Conservation (phyloP, 73 alveolate species). For the Paramecium primaurelia region DNA sequence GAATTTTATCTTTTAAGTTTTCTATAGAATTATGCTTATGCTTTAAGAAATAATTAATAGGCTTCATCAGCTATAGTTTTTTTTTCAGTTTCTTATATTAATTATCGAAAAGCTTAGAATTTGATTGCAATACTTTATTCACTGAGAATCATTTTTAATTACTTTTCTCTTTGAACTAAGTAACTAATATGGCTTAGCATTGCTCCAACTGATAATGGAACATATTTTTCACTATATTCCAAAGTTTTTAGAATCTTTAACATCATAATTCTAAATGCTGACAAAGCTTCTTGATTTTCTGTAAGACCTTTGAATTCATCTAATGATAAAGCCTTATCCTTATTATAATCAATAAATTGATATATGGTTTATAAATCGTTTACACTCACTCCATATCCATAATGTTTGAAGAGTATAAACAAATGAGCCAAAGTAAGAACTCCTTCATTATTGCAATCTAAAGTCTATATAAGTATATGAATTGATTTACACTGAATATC, state of each 20-base stretch:
- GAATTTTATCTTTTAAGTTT: neutral
- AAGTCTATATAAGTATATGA: neutral
- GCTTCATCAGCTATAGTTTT: neutral
- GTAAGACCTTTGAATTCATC: neutral
- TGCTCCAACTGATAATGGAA: constrained; percentile 19
- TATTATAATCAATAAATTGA: neutral
- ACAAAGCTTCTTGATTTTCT: neutral
- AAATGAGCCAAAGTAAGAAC: neutral
- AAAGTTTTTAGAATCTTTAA: neutral
- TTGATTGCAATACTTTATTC: neutral
- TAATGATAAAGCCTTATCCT: neutral
- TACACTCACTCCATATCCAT: neutral
- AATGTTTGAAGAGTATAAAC: neutral
- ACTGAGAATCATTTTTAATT: neutral
- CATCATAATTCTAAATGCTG: constrained; percentile 8
- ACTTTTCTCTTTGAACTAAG: neutral
- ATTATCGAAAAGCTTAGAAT: neutral
- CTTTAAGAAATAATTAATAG: neutral
- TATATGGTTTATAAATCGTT: neutral
- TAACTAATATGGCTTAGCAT: neutral
- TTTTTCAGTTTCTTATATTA: neutral
- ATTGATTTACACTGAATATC: neutral
- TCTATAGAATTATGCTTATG: neutral
- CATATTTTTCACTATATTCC: neutral
- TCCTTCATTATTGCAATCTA: neutral